Evolutionary conservation across 495 filamentous ascomycete species (phyloP), one percentile per base, ranked within the genome.

Genomic region (Penicillium subrubescens): DNA sequence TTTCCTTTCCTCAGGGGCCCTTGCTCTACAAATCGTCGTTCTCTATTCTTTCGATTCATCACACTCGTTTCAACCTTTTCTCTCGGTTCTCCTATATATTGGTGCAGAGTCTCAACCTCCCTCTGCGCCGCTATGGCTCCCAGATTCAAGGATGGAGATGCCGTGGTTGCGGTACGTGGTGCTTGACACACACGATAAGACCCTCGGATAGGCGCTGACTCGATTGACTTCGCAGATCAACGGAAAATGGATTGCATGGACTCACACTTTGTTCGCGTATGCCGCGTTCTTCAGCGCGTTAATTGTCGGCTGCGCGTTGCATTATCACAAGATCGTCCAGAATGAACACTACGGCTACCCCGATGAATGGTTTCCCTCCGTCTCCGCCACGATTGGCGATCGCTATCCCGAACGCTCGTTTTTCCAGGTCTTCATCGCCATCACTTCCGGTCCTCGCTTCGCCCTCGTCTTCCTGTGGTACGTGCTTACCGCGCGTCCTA

Each of bases 341-440:
- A 99, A 99, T 75, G 92, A 99, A 79, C 90, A 95, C 80, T 97
- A 91, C 79, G 89, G 96, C 70, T 99, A 97, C 77, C 96, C 96
- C 2, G 82, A 97, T 44, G 96, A 99, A 84, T 99, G 96, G 96
- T 98, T 99, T 67, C 96, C 96, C 43, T 99, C 96, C 25, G 96
- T 99, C 29, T 97, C 94, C 33, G 88, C 96, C 15, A 97, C 96
- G n/a, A 99, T 99, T 75, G 96, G 96, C 64, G 96, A 99, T 70
- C 89, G 95, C 35, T 98, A 98, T 73, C 96, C 96, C 33, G 96
- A 99, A 75, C 89, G 96, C 52, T 97, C 95, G 17, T 88, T 98
- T 62, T 99, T 98, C 76, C 93, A 96, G 84, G 71, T 98, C 57
- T 97, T 98, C 71, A 99, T 99, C 71, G 94, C 94, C 56, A 89